phyloP scores from a whole-genome alignment of 768 basidiomycete genomes.

The Russula olivacea region DNA sequence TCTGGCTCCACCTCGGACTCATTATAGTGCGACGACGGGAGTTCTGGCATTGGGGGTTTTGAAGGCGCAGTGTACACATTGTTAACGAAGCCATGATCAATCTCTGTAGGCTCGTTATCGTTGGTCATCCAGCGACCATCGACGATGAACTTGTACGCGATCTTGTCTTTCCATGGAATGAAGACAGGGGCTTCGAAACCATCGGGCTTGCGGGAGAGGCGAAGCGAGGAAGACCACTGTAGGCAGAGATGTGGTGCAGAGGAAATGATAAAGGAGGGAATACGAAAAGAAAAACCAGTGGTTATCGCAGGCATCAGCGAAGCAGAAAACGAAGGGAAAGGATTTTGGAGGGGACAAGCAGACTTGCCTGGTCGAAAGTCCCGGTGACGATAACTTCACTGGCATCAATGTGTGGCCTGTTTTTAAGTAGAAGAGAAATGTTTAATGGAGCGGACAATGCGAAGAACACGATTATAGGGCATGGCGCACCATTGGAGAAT shows the following conservation, averaged over 20 bases:
- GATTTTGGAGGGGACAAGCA: not conserved
- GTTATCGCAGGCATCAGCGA: constrained; percentile 22
- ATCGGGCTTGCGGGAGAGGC: constrained; percentile 28
- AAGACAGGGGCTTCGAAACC: constrained; percentile 30
- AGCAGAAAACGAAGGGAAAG: not conserved
- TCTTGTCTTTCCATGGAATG: constrained; percentile 29
- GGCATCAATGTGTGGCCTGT: constrained; percentile 24
- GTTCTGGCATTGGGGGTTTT: constrained; percentile 13
- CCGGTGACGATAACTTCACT: constrained; percentile 25
- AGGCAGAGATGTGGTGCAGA: constrained; percentile 20
- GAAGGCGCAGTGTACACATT: constrained; percentile 29
- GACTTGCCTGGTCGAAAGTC: constrained; percentile 27
- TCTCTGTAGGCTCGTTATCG: constrained; percentile 29
- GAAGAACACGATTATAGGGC: constrained; percentile 13
- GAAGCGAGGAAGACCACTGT: constrained; percentile 30
- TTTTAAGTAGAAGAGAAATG: constrained; percentile 1
- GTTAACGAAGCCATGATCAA: constrained; percentile 32
- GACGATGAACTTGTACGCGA: constrained; percentile 35
- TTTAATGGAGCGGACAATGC: not conserved
- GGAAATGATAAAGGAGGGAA: constrained; percentile 22
- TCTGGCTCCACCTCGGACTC: constrained; percentile 9
- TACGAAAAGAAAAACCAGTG: constrained; percentile 22
- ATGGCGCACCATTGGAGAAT: constrained; percentile 21
- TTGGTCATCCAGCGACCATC: constrained; percentile 33
- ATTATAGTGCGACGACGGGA: not conserved